Conservation (phyloP, 2,329 filamentous ascomycete genomes). For the Fusarium sambucinum region DNA sequence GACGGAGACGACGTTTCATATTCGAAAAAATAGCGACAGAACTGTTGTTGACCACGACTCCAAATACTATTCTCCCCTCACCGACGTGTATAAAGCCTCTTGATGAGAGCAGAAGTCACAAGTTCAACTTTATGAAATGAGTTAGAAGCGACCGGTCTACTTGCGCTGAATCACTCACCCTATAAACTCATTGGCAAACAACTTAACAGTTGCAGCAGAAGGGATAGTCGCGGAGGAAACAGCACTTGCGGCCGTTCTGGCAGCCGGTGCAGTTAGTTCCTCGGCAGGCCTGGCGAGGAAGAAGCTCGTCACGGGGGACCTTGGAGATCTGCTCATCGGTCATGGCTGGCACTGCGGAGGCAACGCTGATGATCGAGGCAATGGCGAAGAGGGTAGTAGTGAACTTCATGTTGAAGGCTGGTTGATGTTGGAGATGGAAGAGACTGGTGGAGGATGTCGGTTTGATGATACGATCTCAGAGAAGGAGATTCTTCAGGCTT, state of each 20-base stretch:
- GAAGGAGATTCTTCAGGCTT: background rate
- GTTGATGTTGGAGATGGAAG: background rate
- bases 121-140: fast-evolving
- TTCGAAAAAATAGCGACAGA: background rate
- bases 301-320: constrained; percentile 2
- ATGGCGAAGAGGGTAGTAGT: constrained; percentile 1
- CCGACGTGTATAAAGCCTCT: too few relatives aligned
- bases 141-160: fast-evolving
- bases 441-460: background rate
- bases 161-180: background rate
- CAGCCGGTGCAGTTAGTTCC: constrained; percentile 4
- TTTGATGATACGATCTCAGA: background rate
- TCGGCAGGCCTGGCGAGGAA: constrained; percentile 1
- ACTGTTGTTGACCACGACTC: fast-evolving
- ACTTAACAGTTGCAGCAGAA: constrained; percentile 17
- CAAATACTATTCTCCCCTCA: background rate
- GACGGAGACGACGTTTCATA: too few relatives aligned
- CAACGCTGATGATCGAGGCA: background rate
- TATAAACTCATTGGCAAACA: fast-evolving
- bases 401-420: constrained; percentile 1
- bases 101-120: fast-evolving
- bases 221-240: background rate
- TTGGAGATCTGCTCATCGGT: constrained; percentile 2
- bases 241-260: constrained; percentile 4
- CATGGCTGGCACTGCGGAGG: background rate